phyloP scores from a whole-genome alignment of 192 early-diverging fungal species.

The Coemansia sp. region DNA sequence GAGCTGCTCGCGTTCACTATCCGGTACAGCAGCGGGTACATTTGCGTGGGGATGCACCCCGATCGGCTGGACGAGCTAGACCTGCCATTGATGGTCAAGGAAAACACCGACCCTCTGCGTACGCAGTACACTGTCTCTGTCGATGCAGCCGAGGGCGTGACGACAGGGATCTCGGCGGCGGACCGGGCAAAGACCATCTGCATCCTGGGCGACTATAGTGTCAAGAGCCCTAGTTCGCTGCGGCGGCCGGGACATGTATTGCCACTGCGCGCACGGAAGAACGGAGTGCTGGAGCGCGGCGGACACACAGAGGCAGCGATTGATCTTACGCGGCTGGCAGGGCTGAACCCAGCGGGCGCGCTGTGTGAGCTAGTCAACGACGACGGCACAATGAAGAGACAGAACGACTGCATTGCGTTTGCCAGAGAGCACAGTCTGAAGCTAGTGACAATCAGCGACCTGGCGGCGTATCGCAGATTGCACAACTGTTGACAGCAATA shows the following conservation, averaged over 20 bases:
- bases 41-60: constrained; percentile 84
- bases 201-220: constrained; percentile 74
- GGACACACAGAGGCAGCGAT: constrained; percentile 96
- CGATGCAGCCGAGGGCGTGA: constrained; percentile 83
- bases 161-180: constrained; percentile 94
- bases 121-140: constrained; percentile 96
- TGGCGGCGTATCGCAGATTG: constrained; percentile 73
- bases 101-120: constrained; percentile 88
- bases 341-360: constrained; percentile 81
- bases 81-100: constrained; percentile 93
- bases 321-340: constrained; percentile 86
- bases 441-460: constrained; percentile 88
- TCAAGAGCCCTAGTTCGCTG: constrained; percentile 71
- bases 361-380: constrained; percentile 94
- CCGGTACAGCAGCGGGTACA: constrained; percentile 91
- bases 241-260: constrained; percentile 93
- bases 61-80: constrained; percentile 83
- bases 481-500: constrained; percentile 21
- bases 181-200: constrained; percentile 84
- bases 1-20: constrained; percentile 96
- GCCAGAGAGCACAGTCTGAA: constrained; percentile 82
- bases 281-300: constrained; percentile 83
- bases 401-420: constrained; percentile 89
- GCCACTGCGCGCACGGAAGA: constrained; percentile 82
- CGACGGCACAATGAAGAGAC: constrained; percentile 90